Evolutionary conservation across 2,329 filamentous ascomycete genomes (phyloP).

Genomic region (Fusarium oligoseptatum): DNA sequence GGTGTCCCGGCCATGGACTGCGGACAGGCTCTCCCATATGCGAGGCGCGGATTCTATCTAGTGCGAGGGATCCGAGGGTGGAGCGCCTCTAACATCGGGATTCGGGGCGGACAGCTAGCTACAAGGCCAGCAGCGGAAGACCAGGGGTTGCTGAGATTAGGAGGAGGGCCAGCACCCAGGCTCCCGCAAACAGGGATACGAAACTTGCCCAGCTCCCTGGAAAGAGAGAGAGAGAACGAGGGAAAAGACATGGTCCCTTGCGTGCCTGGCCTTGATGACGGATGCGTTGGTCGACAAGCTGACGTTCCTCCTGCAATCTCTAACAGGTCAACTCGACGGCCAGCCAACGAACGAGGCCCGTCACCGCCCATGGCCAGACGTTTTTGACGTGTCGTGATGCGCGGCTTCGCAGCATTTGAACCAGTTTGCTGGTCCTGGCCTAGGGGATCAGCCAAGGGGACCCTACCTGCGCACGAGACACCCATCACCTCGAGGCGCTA

Average conservation of each 20-base stretch:
- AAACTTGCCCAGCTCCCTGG: conserved; percentile 35
- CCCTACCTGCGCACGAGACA: conserved; percentile 37
- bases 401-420: conserved; percentile 22
- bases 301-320: conserved; percentile 32
- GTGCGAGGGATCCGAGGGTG: conserved; percentile 35
- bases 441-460: conserved; percentile 34
- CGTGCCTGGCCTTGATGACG: conserved; percentile 9
- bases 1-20: conserved; percentile 20
- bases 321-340: not conserved
- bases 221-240: not conserved
- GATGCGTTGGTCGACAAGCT: conserved; percentile 22
- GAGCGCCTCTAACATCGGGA: conserved; percentile 22
- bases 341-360: not conserved
- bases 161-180: conserved; percentile 33
- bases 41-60: conserved; percentile 19
- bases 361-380: conserved; percentile 1
- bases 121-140: conserved; percentile 27
- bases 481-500: conserved; percentile 33
- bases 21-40: conserved; percentile 21
- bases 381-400: conserved; percentile 5
- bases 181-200: conserved; percentile 39
- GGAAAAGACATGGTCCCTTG: conserved; percentile 7
- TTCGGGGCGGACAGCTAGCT: not conserved
- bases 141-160: conserved; percentile 41
- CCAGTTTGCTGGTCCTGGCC: conserved; percentile 30